Conservation (phyloP, 108 stramenopile genomes). For the Phaeodactylum tricornutum region DNA sequence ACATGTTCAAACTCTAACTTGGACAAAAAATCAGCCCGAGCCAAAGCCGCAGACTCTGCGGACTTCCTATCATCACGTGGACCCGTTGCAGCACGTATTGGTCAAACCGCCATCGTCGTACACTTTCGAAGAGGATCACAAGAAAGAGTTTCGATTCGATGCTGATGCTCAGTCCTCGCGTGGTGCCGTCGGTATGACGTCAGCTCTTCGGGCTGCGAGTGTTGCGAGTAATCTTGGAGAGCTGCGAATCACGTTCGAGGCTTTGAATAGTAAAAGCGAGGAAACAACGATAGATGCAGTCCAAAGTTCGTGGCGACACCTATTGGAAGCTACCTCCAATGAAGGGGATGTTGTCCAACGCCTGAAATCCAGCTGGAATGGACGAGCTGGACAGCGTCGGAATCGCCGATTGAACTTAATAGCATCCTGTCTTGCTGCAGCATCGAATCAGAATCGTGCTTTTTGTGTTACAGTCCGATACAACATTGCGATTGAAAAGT, state of each 20-base stretch:
- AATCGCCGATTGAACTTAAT: conserved; percentile 23
- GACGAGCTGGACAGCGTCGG: conserved; percentile 17
- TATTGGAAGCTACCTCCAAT: not conserved
- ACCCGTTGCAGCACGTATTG: conserved; percentile 39
- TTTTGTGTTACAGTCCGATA: conserved; percentile 28
- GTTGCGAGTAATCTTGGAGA: conserved; percentile 69
- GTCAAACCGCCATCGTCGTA: conserved; percentile 29
- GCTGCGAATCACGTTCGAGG: conserved; percentile 30
- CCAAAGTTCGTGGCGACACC: not conserved
- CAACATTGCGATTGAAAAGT: conserved; percentile 16
- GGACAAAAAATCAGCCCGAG: not conserved
- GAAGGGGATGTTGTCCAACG: not conserved
- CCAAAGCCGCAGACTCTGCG: not conserved
- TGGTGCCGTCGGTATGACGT: conserved; percentile 64
- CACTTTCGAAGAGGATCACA: conserved; percentile 18
- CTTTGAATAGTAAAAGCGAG: not conserved
- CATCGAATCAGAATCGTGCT: conserved; percentile 7
- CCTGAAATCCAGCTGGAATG: conserved; percentile 17
- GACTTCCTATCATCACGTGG: conserved; percentile 19
- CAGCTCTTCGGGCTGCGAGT: conserved; percentile 59
- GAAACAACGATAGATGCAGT: conserved; percentile 2
- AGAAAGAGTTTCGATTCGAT: conserved; percentile 24
- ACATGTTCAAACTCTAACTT: conserved; percentile 15
- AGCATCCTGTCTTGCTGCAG: conserved; percentile 10
- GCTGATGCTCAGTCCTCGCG: conserved; percentile 71